Percentiles rank a stretch among this genome's conserved stretches.
Evolutionary conservation across 163 green algal species (phyloP).

Genomic region (Chlorella variabilis): DNA sequence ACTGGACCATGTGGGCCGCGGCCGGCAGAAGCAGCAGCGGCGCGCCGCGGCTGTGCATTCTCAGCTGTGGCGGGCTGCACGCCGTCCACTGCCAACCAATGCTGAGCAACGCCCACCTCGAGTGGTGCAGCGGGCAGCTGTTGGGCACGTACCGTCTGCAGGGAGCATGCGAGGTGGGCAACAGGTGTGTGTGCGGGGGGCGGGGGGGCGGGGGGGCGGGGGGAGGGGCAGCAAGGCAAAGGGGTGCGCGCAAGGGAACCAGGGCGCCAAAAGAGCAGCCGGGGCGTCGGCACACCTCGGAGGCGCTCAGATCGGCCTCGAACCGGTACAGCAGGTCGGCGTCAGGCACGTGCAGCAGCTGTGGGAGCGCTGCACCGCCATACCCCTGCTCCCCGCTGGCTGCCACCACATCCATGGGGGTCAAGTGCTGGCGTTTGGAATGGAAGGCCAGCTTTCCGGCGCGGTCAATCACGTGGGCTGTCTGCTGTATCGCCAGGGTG

Average conservation of each 20-base stretch:
- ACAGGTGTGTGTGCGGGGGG: background rate
- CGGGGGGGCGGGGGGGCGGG: conserved; percentile 33
- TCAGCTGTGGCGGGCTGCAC: conserved; percentile 60
- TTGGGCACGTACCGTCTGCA: background rate
- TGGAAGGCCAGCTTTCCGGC: conserved; percentile 18
- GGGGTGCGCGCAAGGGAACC: conserved; percentile 9
- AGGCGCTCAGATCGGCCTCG: background rate
- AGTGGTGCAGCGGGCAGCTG: conserved; percentile 72
- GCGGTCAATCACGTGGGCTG: background rate
- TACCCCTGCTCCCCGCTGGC: background rate
- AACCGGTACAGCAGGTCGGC: background rate
- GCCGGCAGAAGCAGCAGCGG: background rate
- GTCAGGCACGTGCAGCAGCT: background rate
- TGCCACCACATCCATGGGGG: background rate
- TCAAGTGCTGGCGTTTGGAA: background rate
- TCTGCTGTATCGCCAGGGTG: too few species aligned
- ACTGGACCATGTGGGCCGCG: background rate
- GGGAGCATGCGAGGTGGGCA: too few species aligned
- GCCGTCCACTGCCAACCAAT: conserved; percentile 94
- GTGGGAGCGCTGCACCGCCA: background rate
- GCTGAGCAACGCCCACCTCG: conserved; percentile 75
- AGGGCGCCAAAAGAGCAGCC: background rate
- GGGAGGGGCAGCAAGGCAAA: background rate
- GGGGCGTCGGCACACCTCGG: background rate
- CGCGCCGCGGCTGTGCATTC: conserved; percentile 37